Base-by-base conservation (phyloP, 768 basidiomycete genomes). In the Calocybe indica region DNA sequence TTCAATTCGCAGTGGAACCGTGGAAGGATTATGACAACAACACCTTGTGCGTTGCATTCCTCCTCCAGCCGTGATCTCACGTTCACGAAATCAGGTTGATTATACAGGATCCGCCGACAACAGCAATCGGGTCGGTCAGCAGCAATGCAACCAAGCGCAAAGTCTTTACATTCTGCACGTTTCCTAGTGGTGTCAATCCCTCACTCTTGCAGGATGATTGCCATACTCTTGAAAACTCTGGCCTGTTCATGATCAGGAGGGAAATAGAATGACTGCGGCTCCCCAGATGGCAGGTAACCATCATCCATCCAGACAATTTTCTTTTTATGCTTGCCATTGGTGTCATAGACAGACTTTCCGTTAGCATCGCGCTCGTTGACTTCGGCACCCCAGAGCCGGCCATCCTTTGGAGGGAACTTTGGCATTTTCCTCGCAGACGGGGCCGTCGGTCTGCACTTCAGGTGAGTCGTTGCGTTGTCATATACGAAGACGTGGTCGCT, bases 121-220 rank as follows among this genome's bases (percentile, higher is more conserved):
- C 69, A 71, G 50, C 70, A 72, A 12, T 52, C 40, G 1, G 36
- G 35, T n/a, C n/a, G n/a, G n/a, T n/a, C n/a, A n/a, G n/a, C n/a
- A n/a, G n/a, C n/a, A n/a, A n/a, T n/a, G n/a, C n/a, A n/a, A n/a
- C n/a, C n/a, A n/a, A n/a, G n/a, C n/a, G n/a, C n/a, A n/a, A n/a
- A n/a, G n/a, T n/a, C n/a, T n/a, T n/a, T n/a, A n/a, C n/a, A n/a
- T n/a, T n/a, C n/a, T n/a, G n/a, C n/a, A n/a, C n/a, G n/a, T n/a
- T n/a, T n/a, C n/a, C n/a, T n/a, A n/a, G n/a, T n/a, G n/a, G n/a
- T n/a, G n/a, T n/a, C n/a, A n/a, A n/a, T n/a, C n/a, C n/a, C n/a
- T n/a, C n/a, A n/a, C n/a, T 37, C 58, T 9, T 54, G 13, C 6
- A 61, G 51, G 34, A 61, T 53, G 1, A 37, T 35, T 4, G 37